Conservation (phyloP, 2,329 filamentous ascomycete genomes). For the Uncinocarpus reesii region DNA sequence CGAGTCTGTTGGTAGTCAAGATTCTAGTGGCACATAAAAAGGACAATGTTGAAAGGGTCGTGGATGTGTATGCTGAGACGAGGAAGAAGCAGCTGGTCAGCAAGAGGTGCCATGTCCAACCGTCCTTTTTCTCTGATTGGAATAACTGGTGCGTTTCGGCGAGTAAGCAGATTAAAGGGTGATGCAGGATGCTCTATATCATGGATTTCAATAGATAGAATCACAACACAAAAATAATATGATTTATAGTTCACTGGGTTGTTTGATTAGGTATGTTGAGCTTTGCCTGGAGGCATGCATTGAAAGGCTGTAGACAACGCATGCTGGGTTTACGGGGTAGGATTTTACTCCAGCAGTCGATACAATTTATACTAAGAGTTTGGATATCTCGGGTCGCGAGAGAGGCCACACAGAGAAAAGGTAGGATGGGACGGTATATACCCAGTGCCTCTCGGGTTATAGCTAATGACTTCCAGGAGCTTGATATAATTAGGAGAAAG, state of each 20-base stretch:
- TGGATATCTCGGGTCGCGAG: too few relatives aligned
- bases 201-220: not conserved
- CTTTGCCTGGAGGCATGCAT: too few relatives aligned
- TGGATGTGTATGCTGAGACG: constrained; percentile 54
- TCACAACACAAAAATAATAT: not conserved
- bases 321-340: too few relatives aligned
- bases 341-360: too few relatives aligned
- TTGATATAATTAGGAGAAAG: too few relatives aligned
- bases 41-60: constrained; percentile 45
- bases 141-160: constrained; percentile 55
- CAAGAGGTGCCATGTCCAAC: constrained; percentile 51
- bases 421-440: too few relatives aligned
- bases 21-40: constrained; percentile 39
- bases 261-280: too few relatives aligned
- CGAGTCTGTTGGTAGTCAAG: constrained; percentile 38
- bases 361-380: too few relatives aligned
- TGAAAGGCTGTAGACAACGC: too few relatives aligned
- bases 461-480: too few relatives aligned
- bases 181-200: not conserved
- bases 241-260: too few relatives aligned
- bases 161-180: constrained; percentile 35
- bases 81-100: constrained; percentile 50
- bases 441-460: too few relatives aligned
- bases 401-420: not conserved
- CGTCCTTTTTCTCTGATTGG: constrained; percentile 61